Evolutionary conservation across 1,284 basidiomycete species (phyloP).

Genomic region (Stygiomarasmius scandens): DNA sequence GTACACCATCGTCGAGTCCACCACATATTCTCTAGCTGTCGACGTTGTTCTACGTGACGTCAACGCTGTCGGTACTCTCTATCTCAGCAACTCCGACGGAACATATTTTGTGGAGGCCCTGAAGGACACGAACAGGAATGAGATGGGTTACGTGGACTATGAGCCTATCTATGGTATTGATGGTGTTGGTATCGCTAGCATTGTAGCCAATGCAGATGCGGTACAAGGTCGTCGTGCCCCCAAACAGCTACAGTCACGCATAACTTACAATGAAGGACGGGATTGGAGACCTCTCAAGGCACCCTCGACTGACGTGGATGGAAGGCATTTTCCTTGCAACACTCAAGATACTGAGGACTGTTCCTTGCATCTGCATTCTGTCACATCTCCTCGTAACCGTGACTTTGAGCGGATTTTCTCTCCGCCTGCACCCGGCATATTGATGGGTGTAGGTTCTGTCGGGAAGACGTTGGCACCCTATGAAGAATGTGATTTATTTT

Average conservation of each 20-base stretch:
- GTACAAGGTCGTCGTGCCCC: conserved; percentile 66
- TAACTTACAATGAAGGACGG: conserved; percentile 94
- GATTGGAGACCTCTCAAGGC: conserved; percentile 76
- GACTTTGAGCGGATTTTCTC: conserved; percentile 95
- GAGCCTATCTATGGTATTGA: conserved; percentile 93
- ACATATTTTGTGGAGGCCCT: conserved; percentile 94
- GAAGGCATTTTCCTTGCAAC: conserved; percentile 66
- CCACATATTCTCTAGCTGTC: conserved; percentile 89
- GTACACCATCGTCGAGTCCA: conserved; percentile 95
- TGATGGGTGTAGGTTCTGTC: conserved; percentile 93
- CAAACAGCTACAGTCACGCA: conserved; percentile 76
- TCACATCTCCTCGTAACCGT: conserved; percentile 92
- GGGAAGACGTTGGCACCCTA: conserved; percentile 77
- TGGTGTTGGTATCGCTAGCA: conserved; percentile 90
- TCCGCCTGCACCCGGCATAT: conserved; percentile 89
- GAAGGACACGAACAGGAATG: conserved; percentile 88
- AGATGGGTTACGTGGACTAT: conserved; percentile 89
- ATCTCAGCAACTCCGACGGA: conserved; percentile 93
- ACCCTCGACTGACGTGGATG: conserved; percentile 64
- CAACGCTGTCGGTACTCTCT: conserved; percentile 84
- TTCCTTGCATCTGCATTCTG: conserved; percentile 89
- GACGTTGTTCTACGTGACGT: conserved; percentile 85
- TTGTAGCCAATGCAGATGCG: conserved; percentile 81
- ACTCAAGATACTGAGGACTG: conserved; percentile 61
- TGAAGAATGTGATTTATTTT: conserved; percentile 91